These are phyloP conservation scores for Solanum gandarillasii DNA, from an alignment of 257 asterid species.

Conservation along the genomic window DNA sequence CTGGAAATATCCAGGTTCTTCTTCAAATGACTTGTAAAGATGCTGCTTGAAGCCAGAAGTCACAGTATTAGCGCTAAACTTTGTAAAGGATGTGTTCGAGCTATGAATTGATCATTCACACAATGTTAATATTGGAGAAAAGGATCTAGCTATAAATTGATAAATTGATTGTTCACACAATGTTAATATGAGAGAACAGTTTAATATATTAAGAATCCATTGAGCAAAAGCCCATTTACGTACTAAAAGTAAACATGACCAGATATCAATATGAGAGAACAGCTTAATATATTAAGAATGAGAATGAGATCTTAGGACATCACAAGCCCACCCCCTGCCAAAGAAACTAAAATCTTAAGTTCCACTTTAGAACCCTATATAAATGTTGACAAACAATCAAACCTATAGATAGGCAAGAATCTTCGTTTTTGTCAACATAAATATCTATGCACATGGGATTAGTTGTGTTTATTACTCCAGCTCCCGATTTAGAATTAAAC, in stretches of 20 bases:
- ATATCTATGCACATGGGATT: neutral
- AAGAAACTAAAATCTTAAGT: neutral
- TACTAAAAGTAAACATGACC: neutral
- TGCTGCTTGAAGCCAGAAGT: constrained; percentile 43
- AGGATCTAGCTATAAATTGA: neutral
- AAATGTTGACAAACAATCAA: neutral
- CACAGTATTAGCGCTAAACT: neutral
- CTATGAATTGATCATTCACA: neutral
- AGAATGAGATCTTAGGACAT: neutral
- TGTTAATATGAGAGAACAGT: neutral
- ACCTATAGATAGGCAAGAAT: neutral
- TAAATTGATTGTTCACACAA: neutral
- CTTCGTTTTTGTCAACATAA: neutral
- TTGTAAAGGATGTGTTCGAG: neutral
- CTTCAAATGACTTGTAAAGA: constrained; percentile 78
- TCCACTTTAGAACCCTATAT: neutral
- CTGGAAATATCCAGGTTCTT: constrained; percentile 66
- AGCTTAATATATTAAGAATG: neutral
- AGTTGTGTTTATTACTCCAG: neutral
- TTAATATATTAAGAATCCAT: neutral
- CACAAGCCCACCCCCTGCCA: neutral
- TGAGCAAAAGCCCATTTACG: neutral
- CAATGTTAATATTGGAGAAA: neutral
- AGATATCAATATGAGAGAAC: neutral
- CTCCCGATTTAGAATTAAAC: neutral